A percentile compares a stretch with the other conserved stretches of the same genome.
Evolutionary conservation across 1,139 yeast species (phyloP).

Genomic region (Protomyces inouyei): DNA sequence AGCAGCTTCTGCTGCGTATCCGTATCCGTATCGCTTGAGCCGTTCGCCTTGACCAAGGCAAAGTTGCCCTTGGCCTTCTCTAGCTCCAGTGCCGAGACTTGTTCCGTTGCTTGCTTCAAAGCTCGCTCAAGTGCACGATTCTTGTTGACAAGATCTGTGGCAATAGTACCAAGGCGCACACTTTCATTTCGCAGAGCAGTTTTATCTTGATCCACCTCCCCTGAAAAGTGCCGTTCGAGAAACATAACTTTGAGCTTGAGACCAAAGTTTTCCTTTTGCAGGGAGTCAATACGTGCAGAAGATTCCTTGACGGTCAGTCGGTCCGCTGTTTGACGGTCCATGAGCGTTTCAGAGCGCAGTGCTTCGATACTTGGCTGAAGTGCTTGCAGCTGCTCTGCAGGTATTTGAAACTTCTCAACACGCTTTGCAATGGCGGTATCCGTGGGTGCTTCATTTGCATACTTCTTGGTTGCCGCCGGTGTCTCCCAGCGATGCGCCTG

Average conservation of each 20-base stretch:
- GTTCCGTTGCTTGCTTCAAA: not conserved
- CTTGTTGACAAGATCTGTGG: slow-evolving; percentile 6
- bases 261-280: slow-evolving; percentile 22
- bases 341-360: not conserved
- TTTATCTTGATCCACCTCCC: slow-evolving; percentile 19
- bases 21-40: not conserved
- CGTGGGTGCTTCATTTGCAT: slow-evolving; percentile 8
- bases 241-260: slow-evolving; percentile 22
- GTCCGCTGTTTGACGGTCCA: slow-evolving; percentile 2
- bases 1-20: not conserved
- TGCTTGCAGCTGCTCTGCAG: slow-evolving; percentile 23
- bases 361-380: slow-evolving; percentile 18
- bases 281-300: slow-evolving; percentile 22
- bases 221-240: slow-evolving; percentile 18
- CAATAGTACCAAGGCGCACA: slow-evolving; percentile 18
- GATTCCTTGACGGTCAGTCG: slow-evolving; percentile 13
- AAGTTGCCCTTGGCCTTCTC: not conserved
- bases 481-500: slow-evolving; percentile 16
- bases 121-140: not conserved
- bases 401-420: slow-evolving; percentile 24
- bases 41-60: not conserved
- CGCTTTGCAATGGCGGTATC: slow-evolving; percentile 14
- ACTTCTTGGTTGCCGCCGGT: slow-evolving; percentile 21
- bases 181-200: slow-evolving; percentile 16
- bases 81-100: not conserved